These are phyloP conservation scores for Sporobolus alterniflorus DNA, from an alignment of 202 grass and related monocot genomes.

Conservation along the genomic window DNA sequence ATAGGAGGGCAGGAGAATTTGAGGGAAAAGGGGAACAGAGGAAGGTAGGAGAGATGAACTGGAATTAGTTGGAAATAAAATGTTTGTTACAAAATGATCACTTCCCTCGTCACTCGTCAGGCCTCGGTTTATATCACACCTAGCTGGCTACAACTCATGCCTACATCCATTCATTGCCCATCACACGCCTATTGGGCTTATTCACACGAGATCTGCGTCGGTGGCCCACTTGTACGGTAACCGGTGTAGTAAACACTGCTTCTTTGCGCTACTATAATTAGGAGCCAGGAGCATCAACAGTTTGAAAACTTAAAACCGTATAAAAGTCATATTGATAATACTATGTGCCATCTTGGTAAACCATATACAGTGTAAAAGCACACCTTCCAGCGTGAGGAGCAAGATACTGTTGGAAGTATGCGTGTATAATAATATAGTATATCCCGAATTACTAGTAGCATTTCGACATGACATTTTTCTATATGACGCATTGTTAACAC, in stretches of 20 bases:
- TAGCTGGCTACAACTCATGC: too few species aligned
- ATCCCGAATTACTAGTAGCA: not conserved
- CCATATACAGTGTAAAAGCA: conserved; percentile 29
- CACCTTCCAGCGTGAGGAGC: conserved; percentile 12
- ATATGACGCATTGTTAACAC: conserved; percentile 22
- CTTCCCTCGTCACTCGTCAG: too few species aligned
- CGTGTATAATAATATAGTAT: not conserved
- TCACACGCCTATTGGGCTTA: too few species aligned
- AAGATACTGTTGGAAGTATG: conserved; percentile 4
- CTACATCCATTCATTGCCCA: too few species aligned
- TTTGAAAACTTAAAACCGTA: not conserved
- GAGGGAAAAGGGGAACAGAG: too few species aligned
- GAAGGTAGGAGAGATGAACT: too few species aligned
- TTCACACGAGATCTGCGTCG: too few species aligned
- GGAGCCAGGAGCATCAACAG: not conserved
- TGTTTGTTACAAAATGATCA: too few species aligned
- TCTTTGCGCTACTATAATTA: not conserved
- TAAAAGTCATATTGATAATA: not conserved
- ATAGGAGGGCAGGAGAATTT: too few species aligned
- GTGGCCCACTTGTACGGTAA: too few species aligned
- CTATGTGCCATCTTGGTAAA: not conserved
- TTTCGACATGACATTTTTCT: not conserved
- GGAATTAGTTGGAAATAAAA: too few species aligned
- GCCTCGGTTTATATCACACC: too few species aligned
- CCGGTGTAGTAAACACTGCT: not conserved